phyloP scores from a whole-genome alignment of 441 rosid species.

The Populus tomentosa region DNA sequence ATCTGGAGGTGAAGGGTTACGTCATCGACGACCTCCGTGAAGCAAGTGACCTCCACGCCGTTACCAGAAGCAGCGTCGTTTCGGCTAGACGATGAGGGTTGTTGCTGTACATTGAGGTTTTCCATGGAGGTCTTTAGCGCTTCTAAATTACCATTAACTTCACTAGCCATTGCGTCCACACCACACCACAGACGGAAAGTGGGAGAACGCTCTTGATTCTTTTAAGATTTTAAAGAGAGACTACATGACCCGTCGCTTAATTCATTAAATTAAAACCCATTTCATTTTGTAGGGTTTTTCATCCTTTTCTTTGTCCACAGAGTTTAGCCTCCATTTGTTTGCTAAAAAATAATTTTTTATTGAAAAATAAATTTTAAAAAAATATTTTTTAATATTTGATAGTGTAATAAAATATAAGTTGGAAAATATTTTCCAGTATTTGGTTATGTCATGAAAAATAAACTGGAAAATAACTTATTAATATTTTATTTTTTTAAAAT shows the following conservation, averaged over 20 bases:
- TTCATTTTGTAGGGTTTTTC: background rate
- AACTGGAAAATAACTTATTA: too few relatives aligned
- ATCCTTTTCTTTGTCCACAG: too few relatives aligned
- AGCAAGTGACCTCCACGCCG: slow-evolving; percentile 44
- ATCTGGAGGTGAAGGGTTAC: slow-evolving; percentile 67
- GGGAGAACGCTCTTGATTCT: background rate
- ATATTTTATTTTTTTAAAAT: too few relatives aligned
- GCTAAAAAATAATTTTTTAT: too few relatives aligned
- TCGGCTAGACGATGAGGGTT: background rate
- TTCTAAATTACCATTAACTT: background rate
- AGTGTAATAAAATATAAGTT: too few relatives aligned
- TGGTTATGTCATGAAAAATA: too few relatives aligned
- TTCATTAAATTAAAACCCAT: background rate
- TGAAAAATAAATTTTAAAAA: too few relatives aligned
- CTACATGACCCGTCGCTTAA: background rate
- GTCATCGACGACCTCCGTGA: slow-evolving; percentile 57
- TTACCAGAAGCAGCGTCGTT: background rate
- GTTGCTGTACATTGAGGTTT: slow-evolving; percentile 6
- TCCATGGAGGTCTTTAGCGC: background rate
- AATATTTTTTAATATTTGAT: too few relatives aligned
- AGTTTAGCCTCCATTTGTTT: too few relatives aligned
- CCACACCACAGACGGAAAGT: background rate
- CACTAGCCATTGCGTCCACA: background rate
- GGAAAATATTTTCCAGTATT: too few relatives aligned
- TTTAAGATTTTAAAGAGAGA: background rate